phyloP scores from a whole-genome alignment of 2,329 filamentous ascomycete genomes.

The Calonectria naviculata region DNA sequence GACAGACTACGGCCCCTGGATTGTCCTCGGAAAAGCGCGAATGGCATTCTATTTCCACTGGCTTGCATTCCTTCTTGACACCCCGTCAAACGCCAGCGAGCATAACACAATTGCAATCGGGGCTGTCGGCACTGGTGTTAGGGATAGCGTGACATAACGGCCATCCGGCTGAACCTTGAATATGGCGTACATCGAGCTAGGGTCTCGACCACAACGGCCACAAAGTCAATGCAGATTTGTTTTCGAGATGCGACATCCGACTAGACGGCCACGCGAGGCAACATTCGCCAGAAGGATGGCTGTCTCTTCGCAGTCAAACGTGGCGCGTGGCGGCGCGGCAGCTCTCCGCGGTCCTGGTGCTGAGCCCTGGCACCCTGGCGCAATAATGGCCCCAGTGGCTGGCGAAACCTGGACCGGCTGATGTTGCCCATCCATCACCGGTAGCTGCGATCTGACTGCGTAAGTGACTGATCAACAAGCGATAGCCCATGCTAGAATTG shows the following conservation, averaged over 20 bases:
- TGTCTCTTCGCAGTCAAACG: background rate
- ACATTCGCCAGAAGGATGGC: background rate
- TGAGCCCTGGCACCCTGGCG: background rate
- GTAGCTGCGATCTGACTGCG: constrained; percentile 5
- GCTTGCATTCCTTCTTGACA: background rate
- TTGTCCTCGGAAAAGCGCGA: background rate
- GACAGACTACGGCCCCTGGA: background rate
- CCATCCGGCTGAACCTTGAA: constrained; percentile 9
- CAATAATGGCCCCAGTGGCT: background rate
- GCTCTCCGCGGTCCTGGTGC: background rate
- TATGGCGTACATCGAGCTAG: background rate
- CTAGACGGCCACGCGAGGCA: background rate
- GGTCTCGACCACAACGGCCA: constrained; percentile 12
- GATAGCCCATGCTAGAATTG: constrained; percentile 1
- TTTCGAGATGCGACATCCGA: background rate
- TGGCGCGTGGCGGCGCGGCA: background rate
- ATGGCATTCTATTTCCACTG: background rate
- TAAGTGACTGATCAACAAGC: constrained; percentile 12
- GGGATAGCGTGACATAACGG: constrained; percentile 9
- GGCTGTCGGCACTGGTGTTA: background rate
- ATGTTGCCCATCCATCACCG: background rate
- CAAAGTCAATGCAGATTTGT: background rate
- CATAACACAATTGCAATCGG: background rate
- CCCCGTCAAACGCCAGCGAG: background rate
- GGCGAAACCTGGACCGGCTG: background rate